Evolutionary conservation across 1,139 yeast species (phyloP).

Genomic region (Wickerhamiella pararugosa): DNA sequence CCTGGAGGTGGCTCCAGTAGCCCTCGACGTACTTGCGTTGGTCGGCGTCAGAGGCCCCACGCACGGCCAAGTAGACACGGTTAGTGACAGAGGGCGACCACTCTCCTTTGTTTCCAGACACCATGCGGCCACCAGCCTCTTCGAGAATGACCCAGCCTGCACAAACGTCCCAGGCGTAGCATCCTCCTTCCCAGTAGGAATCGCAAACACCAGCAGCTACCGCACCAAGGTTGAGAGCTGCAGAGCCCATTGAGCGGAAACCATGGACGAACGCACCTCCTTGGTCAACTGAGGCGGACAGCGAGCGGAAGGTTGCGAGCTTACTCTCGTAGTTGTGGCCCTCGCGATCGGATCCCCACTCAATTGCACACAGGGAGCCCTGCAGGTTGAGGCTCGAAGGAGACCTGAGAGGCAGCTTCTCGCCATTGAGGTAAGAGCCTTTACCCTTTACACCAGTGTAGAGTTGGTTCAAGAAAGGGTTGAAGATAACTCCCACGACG

Average conservation of each 20-base stretch:
- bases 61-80: constrained; percentile 38
- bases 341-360: constrained; percentile 43
- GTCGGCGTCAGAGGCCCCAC: constrained; percentile 34
- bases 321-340: constrained; percentile 37
- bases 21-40: constrained; percentile 33
- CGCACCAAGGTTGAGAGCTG: constrained; percentile 42
- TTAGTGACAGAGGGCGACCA: constrained; percentile 36
- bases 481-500: constrained; percentile 43
- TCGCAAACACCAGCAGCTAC: constrained; percentile 43
- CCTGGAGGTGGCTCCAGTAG: constrained; percentile 36
- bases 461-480: constrained; percentile 37
- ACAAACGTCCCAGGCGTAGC: constrained; percentile 50
- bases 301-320: constrained; percentile 31
- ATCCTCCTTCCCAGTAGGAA: constrained; percentile 51
- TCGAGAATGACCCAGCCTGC: constrained; percentile 47
- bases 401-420: constrained; percentile 28
- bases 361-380: constrained; percentile 41
- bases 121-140: constrained; percentile 43
- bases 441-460: constrained; percentile 37
- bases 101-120: constrained; percentile 36
- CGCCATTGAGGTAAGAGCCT: constrained; percentile 37
- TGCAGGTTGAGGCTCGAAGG: constrained; percentile 29
- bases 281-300: constrained; percentile 30
- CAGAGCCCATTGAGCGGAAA: constrained; percentile 42
- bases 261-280: constrained; percentile 43